Base-by-base conservation (phyloP, 495 filamentous ascomycete species). In the Pseudoneurospora amorphoporcata region DNA sequence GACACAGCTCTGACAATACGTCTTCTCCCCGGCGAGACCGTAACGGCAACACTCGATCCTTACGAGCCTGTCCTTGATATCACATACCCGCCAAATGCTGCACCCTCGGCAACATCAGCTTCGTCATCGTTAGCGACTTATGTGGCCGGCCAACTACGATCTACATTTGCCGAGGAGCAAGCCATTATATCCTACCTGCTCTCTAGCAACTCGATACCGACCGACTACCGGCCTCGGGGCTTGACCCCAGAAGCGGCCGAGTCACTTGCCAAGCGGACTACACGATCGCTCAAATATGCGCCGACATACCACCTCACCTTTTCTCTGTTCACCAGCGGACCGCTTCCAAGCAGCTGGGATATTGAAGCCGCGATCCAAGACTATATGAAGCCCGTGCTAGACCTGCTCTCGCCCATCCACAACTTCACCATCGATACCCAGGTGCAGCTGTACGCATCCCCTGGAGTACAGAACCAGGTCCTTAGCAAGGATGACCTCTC, bases 381-480 rank as follows among this genome's bases (percentile, higher is more conserved):
- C 76, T 93, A 96, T 80, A 86, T 99, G 77, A 84, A 88, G 19
- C 95, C 95, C 1, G 86, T 98, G 61, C 85, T 98, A 0, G 86
- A 92, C 43, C 88, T 91, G 39, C 86, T 98, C 37, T 87, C 89
- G 3, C 85, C 89, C 17, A 95, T 98, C 75, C 94, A 92, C 85
- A 95, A 97, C 78, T 98, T 99, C 80, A 98, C 95, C 29, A 90
- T 99, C 43, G 95, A 98, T 79, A 97, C 94, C 1, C 95, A 99
- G 80, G 91, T 98, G 14, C 95, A 99, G 83, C 86, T 97, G 2
- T 97, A 97, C 79, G 95, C 95, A 3, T 84, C 86, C 0, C 94
- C 92, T 0, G 94, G 94, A 38, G 89, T 94, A 17, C 82, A 85
- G 39, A 85, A 83, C 61, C 79, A 85, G 87, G 87, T 92, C 3